These are phyloP conservation scores for Mycena belliarum DNA, from an alignment of 768 basidiomycete genomes.

Conservation along the genomic window DNA sequence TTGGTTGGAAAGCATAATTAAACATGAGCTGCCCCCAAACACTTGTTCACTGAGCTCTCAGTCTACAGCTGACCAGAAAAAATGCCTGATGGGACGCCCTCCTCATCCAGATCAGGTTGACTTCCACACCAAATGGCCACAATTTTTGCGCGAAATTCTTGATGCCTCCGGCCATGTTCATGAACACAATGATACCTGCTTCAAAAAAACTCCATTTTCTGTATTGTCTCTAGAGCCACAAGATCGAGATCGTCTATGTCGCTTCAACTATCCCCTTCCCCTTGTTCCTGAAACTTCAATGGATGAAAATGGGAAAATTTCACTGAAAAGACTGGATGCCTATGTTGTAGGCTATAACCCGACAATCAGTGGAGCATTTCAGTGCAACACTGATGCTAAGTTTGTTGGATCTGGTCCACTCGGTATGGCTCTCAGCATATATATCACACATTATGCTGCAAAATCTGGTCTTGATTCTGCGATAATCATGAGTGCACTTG, in stretches of 20 bases:
- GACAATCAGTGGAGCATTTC: conserved; percentile 7
- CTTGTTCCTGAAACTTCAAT: not conserved
- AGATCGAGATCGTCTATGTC: conserved; percentile 15
- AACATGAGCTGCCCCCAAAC: not conserved
- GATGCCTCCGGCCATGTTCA: too few species aligned
- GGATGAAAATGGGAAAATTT: conserved; percentile 12
- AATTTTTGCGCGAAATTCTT: too few species aligned
- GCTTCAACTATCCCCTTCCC: conserved; percentile 2
- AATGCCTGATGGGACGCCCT: not conserved
- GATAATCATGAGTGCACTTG: conserved; percentile 16
- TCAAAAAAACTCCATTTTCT: too few species aligned
- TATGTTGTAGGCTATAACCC: too few species aligned
- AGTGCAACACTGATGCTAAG: conserved; percentile 20
- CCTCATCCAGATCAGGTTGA: not conserved
- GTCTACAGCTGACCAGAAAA: not conserved
- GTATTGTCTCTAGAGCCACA: too few species aligned
- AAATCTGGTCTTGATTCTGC: conserved; percentile 13
- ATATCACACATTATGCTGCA: conserved; percentile 9
- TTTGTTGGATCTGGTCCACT: conserved; percentile 17
- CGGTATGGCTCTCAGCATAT: conserved; percentile 9
- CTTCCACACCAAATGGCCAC: too few species aligned
- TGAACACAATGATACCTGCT: too few species aligned
- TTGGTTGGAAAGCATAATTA: conserved; percentile 10
- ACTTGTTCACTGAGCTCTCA: not conserved
- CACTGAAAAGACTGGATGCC: not conserved